Evolutionary conservation across 2,329 filamentous ascomycete genomes (phyloP).

Genomic region (Fusarium stilboides): DNA sequence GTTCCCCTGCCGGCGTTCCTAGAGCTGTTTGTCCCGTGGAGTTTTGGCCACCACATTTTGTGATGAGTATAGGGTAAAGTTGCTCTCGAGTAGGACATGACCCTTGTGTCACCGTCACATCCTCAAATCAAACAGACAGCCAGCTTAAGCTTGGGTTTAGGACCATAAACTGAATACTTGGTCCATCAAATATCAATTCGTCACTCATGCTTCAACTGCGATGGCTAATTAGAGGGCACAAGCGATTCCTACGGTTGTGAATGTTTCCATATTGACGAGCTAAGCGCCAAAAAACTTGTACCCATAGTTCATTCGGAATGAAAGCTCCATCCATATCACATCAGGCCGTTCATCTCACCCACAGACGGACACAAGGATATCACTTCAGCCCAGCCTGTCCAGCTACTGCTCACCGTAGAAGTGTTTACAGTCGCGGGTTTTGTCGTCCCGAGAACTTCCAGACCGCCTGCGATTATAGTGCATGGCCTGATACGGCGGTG

Average conservation of each 20-base stretch:
- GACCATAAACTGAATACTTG: slow-evolving; percentile 5
- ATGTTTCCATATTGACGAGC: slow-evolving; percentile 7
- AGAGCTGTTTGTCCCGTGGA: no score
- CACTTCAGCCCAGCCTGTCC: slow-evolving; percentile 14
- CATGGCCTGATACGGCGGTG: slow-evolving; percentile 24
- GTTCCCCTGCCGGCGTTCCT: neutral
- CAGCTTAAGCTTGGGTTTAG: slow-evolving; percentile 32
- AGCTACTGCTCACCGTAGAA: neutral
- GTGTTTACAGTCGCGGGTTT: slow-evolving; percentile 8
- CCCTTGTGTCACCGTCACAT: neutral
- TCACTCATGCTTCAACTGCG: slow-evolving; percentile 4
- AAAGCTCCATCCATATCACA: slow-evolving; percentile 5
- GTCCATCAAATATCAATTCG: slow-evolving; percentile 17
- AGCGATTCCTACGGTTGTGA: neutral
- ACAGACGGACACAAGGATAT: neutral
- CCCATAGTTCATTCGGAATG: neutral
- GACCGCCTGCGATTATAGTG: slow-evolving; percentile 35
- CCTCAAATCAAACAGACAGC: neutral
- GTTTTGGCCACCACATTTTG: no score
- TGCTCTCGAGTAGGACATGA: no score
- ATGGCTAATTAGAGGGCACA: neutral
- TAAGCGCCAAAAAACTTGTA: slow-evolving; percentile 14
- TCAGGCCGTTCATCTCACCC: neutral
- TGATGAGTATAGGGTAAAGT: no score
- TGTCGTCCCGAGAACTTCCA: slow-evolving; percentile 36